Conservation (phyloP, 2,329 filamentous ascomycete genomes). For the Colletotrichum navitas region DNA sequence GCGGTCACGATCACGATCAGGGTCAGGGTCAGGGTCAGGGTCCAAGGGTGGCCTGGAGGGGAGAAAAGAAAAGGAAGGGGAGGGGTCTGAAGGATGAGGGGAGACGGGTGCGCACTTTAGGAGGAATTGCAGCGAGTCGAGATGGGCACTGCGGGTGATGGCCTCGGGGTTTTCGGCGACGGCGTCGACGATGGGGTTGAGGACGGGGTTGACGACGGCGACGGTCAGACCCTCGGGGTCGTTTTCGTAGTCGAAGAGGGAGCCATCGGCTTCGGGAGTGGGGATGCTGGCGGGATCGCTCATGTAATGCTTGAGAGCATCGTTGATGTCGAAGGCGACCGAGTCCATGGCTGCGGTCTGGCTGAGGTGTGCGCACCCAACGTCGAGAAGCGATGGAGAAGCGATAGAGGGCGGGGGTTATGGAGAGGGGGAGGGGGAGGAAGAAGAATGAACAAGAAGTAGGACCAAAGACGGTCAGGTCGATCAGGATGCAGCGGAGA, state of each 20-base stretch:
- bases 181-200: slow-evolving; percentile 93
- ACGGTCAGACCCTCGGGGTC: slow-evolving; percentile 87
- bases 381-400: slow-evolving; percentile 31
- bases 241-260: slow-evolving; percentile 91
- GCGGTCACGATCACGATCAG: slow-evolving; percentile 35
- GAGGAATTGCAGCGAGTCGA: slow-evolving; percentile 95
- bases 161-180: slow-evolving; percentile 93
- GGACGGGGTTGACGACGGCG: slow-evolving; percentile 82
- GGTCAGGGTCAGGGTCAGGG: slow-evolving; percentile 28
- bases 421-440: slow-evolving; percentile 19
- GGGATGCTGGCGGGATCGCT: slow-evolving; percentile 87
- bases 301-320: slow-evolving; percentile 96
- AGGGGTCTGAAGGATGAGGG: slow-evolving; percentile 48
- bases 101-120: slow-evolving; percentile 87
- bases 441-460: slow-evolving; percentile 22
- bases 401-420: slow-evolving; percentile 17
- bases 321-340: slow-evolving; percentile 93
- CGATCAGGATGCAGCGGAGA: not conserved
- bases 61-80: slow-evolving; percentile 44
- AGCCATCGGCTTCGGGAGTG: slow-evolving; percentile 86
- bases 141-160: slow-evolving; percentile 80
- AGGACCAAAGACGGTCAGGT: not conserved
- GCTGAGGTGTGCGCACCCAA: slow-evolving; percentile 31
- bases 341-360: slow-evolving; percentile 70
- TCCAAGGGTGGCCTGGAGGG: slow-evolving; percentile 43